These are phyloP conservation scores for Penicillium malachiteum DNA, from an alignment of 495 filamentous ascomycete genomes.

Conservation along the genomic window DNA sequence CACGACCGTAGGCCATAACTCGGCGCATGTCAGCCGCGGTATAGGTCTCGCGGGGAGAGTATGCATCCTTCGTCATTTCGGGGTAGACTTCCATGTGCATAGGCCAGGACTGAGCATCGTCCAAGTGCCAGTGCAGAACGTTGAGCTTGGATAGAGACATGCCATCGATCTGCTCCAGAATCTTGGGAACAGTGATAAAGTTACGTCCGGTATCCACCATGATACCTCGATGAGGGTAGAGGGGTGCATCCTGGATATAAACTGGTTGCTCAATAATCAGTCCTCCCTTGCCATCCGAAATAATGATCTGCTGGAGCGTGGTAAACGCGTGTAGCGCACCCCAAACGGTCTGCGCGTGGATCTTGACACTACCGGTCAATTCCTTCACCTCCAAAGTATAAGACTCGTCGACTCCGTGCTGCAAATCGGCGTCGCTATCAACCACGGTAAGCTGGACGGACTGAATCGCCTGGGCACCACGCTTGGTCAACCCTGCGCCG, in stretches of 20 bases:
- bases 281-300: slow-evolving; percentile 43
- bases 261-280: slow-evolving; percentile 52
- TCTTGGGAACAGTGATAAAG: slow-evolving; percentile 48
- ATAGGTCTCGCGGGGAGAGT: slow-evolving; percentile 46
- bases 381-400: slow-evolving; percentile 51
- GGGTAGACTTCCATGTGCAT: slow-evolving; percentile 50
- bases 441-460: slow-evolving; percentile 42
- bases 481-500: slow-evolving; percentile 34
- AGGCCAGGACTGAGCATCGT: slow-evolving; percentile 53
- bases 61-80: slow-evolving; percentile 55
- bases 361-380: slow-evolving; percentile 33
- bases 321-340: slow-evolving; percentile 60
- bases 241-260: slow-evolving; percentile 43
- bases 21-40: slow-evolving; percentile 37
- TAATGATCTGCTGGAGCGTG: slow-evolving; percentile 55
- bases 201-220: slow-evolving; percentile 53
- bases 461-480: slow-evolving; percentile 27
- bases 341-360: slow-evolving; percentile 51
- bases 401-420: slow-evolving; percentile 57
- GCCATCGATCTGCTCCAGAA: slow-evolving; percentile 52
- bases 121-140: slow-evolving; percentile 53
- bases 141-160: slow-evolving; percentile 54
- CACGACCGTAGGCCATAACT: slow-evolving; percentile 47
- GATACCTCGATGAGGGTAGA: slow-evolving; percentile 51
- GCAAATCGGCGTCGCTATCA: slow-evolving; percentile 42